phyloP scores from a whole-genome alignment of 2,329 filamentous ascomycete genomes.

The Neopestalotiopsis sp. region DNA sequence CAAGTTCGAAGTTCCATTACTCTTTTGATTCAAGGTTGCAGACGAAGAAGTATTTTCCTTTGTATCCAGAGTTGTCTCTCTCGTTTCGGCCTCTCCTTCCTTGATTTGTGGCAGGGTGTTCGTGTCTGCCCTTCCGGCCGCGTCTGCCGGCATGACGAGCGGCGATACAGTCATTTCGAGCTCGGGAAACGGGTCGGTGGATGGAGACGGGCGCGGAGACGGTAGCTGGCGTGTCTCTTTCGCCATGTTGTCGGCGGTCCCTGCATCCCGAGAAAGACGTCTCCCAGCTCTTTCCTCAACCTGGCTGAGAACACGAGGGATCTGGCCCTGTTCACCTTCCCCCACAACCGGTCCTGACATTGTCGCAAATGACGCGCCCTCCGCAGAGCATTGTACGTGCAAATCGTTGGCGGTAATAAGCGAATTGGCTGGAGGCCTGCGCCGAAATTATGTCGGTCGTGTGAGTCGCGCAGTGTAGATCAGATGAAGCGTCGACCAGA shows the following conservation, averaged over 20 bases:
- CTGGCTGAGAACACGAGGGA: background rate
- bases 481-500: background rate
- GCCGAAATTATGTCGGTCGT: background rate
- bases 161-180: slow-evolving; percentile 29
- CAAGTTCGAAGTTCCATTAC: slow-evolving; percentile 3
- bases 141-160: slow-evolving; percentile 21
- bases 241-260: slow-evolving; percentile 1
- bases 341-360: slow-evolving; percentile 11
- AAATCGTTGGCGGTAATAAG: background rate
- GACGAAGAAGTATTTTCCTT: slow-evolving; percentile 15
- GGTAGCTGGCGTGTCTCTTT: slow-evolving; percentile 14
- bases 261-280: slow-evolving; percentile 23
- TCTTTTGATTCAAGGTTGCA: background rate
- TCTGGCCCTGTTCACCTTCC: slow-evolving; percentile 4
- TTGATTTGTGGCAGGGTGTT: background rate
- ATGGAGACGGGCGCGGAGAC: slow-evolving; percentile 21
- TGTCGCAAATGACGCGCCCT: slow-evolving; percentile 5
- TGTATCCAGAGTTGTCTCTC: background rate
- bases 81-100: background rate
- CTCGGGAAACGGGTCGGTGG: slow-evolving; percentile 28
- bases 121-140: slow-evolving; percentile 9
- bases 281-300: slow-evolving; percentile 26
- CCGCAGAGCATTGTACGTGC: background rate
- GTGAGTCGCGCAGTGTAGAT: background rate
- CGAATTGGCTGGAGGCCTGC: background rate